Base-by-base conservation (phyloP, 441 rosid species). In the Jatropha multifida region DNA sequence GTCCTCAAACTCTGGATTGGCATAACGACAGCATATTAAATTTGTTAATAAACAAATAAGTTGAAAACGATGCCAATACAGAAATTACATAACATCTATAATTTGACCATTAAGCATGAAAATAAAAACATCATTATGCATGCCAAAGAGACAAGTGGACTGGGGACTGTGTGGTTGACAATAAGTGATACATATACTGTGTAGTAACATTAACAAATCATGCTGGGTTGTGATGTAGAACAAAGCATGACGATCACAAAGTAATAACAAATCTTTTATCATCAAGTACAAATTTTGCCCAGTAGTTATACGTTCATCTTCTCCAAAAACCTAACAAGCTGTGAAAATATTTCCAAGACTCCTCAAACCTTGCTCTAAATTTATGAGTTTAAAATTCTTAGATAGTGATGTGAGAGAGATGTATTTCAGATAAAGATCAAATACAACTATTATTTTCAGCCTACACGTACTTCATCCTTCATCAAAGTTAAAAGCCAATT, bases 1-100 rank as follows among this genome's bases (percentile, higher is more conserved):
- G 61, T 82, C 82, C 87, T 92, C 97, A 42, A 92, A 92, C 82
- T 94, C 98, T 94, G 87, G 71, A 76, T 65, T 40, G 54, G 20
- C n/a, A 74, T 65, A 61, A 37, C 13, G n/a, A 68, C 37, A 7
- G 9, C 5, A 37, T 10, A 49, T 38, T 11, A 9, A 9, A 26
- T 59, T 68, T n/a, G 55, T 44, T 44, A 52, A 17, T 60, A 2
- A 9, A 10, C 32, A 62, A 26, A 27, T 4, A 56, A 18, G 18
- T 6, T 26, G 7, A 6, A 44, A 37, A 65, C 52, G 40, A 75
- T 32, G 60, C 12, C 66, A 55, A 23, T 32, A 41, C 55, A 62
- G 23, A 60, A 68, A 63, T 38, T 42, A 44, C n/a, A 23, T 14
- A 49, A 67, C 37, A n/a, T 46, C 10, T 7, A 60, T 12, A 32